phyloP scores from a whole-genome alignment of 1,284 basidiomycete genomes.

The Psilocybe mexicana region DNA sequence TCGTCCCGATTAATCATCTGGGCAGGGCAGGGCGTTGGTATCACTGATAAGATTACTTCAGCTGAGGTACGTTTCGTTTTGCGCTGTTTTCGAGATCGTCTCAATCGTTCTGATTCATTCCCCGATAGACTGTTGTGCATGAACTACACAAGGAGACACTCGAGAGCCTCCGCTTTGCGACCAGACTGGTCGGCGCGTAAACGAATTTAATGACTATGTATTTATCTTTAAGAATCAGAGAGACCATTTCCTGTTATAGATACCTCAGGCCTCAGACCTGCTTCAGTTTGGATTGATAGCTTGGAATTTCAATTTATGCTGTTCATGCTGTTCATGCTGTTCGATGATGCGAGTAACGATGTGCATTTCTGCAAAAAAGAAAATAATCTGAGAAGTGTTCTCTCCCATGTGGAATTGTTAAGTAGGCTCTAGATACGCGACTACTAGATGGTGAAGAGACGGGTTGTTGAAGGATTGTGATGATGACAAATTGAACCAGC shows the following conservation, averaged over 20 bases:
- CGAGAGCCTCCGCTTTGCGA: too few relatives aligned
- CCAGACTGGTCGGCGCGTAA: background rate
- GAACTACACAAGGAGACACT: background rate
- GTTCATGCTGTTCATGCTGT: too few relatives aligned
- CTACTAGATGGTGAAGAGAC: background rate
- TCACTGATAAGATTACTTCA: conserved; percentile 25
- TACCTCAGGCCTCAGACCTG: too few relatives aligned
- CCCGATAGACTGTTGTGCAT: background rate
- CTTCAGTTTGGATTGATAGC: too few relatives aligned
- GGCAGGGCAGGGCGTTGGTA: conserved; percentile 34
- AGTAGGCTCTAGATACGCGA: background rate
- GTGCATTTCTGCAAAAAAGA: too few relatives aligned
- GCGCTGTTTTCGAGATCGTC: background rate
- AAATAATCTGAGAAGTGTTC: too few relatives aligned
- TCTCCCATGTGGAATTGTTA: background rate
- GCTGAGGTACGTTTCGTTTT: conserved; percentile 19
- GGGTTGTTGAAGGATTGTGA: background rate
- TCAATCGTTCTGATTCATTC: background rate
- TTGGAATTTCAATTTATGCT: too few relatives aligned
- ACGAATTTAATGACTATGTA: too few relatives aligned
- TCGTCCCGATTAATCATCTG: conserved; percentile 30
- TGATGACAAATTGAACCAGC: background rate
- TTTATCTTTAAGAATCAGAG: too few relatives aligned
- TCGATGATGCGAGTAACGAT: too few relatives aligned
- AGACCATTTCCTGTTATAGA: too few relatives aligned